phyloP scores from a whole-genome alignment of 805 yeast species.

The Ogataea degrootiae region DNA sequence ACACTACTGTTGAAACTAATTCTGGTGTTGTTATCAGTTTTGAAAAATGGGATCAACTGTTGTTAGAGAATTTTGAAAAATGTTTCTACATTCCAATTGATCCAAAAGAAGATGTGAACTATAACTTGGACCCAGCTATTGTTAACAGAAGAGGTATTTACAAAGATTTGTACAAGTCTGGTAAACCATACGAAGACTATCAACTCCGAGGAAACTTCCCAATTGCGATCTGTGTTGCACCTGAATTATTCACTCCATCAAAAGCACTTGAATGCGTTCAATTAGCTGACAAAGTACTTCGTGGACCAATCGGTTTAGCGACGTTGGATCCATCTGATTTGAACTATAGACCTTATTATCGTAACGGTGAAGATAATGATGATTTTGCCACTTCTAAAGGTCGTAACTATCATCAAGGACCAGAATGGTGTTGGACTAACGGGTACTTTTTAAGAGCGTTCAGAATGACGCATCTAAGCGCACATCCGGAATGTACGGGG shows the following conservation, averaged over 20 bases:
- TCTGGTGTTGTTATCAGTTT: constrained; percentile 57
- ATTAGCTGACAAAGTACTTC: constrained; percentile 63
- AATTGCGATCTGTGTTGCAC: constrained; percentile 92
- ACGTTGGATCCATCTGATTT: constrained; percentile 91
- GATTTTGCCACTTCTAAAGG: constrained; percentile 95
- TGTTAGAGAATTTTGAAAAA: constrained; percentile 73
- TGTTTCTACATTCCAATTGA: constrained; percentile 72
- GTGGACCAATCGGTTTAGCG: constrained; percentile 90
- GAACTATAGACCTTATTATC: constrained; percentile 87
- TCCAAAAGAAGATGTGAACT: constrained; percentile 54
- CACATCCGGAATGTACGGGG: constrained; percentile 32
- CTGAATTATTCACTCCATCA: constrained; percentile 70
- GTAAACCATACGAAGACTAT: constrained; percentile 89
- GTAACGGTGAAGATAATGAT: constrained; percentile 70
- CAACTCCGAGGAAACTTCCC: constrained; percentile 90
- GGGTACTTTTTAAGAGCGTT: constrained; percentile 87
- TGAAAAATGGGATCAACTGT: constrained; percentile 64
- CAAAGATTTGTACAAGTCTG: constrained; percentile 77
- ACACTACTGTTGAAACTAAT: constrained; percentile 50
- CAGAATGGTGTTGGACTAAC: constrained; percentile 94
- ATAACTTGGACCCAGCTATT: constrained; percentile 55
- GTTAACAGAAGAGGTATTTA: constrained; percentile 91
- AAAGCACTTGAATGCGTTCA: constrained; percentile 62
- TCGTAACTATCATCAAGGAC: constrained; percentile 96
- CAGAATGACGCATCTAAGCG: constrained; percentile 44